Conservation (phyloP, 2,329 filamentous ascomycete genomes). For the Parastagonospora avenae region DNA sequence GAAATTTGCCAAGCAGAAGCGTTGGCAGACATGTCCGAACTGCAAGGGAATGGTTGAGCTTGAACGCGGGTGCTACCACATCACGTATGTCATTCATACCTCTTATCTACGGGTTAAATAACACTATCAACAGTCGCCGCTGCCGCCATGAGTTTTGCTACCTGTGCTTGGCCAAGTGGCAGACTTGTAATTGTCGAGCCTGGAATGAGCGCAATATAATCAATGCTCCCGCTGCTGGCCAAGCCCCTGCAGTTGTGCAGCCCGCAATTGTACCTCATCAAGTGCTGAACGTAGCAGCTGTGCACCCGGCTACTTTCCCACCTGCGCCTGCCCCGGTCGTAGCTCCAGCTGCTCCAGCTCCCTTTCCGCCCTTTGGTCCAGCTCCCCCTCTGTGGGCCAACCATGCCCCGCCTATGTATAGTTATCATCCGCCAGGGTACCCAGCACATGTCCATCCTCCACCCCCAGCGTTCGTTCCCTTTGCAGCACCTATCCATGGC, state of each 20-base stretch:
- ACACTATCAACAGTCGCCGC: constrained; percentile 22
- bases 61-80: constrained; percentile 18
- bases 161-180: constrained; percentile 59
- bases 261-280: not conserved
- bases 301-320: not conserved
- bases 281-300: not conserved
- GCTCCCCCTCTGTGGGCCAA: too few relatives aligned
- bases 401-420: too few relatives aligned
- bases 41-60: constrained; percentile 24
- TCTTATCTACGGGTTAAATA: too few relatives aligned
- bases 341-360: not conserved
- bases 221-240: not conserved
- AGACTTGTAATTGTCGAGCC: constrained; percentile 11
- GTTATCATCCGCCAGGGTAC: too few relatives aligned
- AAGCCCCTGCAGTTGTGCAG: not conserved
- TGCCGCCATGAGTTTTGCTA: constrained; percentile 75
- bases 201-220: constrained; percentile 13
- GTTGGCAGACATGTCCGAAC: constrained; percentile 17
- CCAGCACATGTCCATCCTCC: too few relatives aligned
- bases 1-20: constrained; percentile 11
- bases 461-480: too few relatives aligned
- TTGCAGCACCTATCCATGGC: too few relatives aligned
- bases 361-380: too few relatives aligned
- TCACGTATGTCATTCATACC: constrained; percentile 23
- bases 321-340: not conserved